Evolutionary conservation across 108 stramenopile species (phyloP), one percentile per base, ranked within the genome.

Genomic region (Fistulifera solaris): DNA sequence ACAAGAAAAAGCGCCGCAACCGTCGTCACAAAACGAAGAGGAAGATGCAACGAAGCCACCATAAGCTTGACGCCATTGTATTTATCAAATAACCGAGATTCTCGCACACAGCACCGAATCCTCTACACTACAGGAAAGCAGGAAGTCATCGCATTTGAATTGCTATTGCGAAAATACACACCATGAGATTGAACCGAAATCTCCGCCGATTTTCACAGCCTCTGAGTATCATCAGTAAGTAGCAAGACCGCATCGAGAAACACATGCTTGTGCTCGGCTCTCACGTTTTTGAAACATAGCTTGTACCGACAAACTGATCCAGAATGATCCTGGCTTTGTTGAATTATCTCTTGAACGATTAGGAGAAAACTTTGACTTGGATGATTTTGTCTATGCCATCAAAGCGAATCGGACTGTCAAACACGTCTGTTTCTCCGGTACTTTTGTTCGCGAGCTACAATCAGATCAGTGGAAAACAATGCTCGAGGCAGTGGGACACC

Each of bases 401-500:
- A 22, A 24, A 23, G 49, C 49, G 24, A 50, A 50, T 22, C 24
- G 23, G 26, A 50, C 49, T 4, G 49, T 50, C 2, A 22, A 26
- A 13, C 49, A 50, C 26, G 49, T 50, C 14, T 50, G 49, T 50
- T 50, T 50, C 23, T 50, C 49, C 2, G 49, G 49, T 4, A 50
- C 49, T 12, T 50, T 50, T 50, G 49, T 50, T 50, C 49, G 49
- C 15, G 49, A 50, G 49, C 26, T 50, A 10, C 49, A 50, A 22
- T 12, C 23, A 22, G 21, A 50, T 8, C 49, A 50, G 23, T 50
- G 49, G 49, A 22, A 50, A 26, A 15, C 26, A 2, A 50, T 50
- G 49, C 23, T 50, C 24, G 49, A 50, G 26, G 23, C 49, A 2
- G 26, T 50, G 15, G 49, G 49, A 26, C 49, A 50, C 23, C 26